phyloP scores from a whole-genome alignment of 164 flowering plant species.

The Nymphaea colorata region DNA sequence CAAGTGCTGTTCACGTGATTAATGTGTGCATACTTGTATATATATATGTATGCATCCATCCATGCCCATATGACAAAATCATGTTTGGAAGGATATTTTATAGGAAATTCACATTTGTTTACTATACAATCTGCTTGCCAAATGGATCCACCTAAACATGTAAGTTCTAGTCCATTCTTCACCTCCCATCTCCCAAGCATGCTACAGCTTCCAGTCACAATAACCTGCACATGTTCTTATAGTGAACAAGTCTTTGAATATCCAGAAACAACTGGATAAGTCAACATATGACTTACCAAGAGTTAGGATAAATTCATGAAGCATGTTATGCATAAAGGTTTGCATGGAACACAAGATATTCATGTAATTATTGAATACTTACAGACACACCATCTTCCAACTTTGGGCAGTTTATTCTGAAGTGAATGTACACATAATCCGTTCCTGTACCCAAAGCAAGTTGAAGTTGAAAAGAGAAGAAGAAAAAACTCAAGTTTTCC shows the following conservation, averaged over 20 bases:
- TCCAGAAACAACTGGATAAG: too few relatives aligned
- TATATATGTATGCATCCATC: too few relatives aligned
- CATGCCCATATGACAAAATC: too few relatives aligned
- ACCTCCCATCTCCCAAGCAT: slow-evolving; percentile 76
- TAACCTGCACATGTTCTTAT: slow-evolving; percentile 25
- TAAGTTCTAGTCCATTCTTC: slow-evolving; percentile 59
- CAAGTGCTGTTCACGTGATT: too few relatives aligned
- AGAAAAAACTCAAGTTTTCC: not conserved
- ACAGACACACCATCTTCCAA: slow-evolving; percentile 55
- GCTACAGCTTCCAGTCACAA: slow-evolving; percentile 56
- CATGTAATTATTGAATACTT: slow-evolving; percentile 8
- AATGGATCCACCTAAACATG: slow-evolving; percentile 57
- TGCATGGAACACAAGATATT: too few relatives aligned
- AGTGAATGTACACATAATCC: slow-evolving; percentile 62
- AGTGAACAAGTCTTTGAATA: too few relatives aligned
- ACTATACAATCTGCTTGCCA: slow-evolving; percentile 70
- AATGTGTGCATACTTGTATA: too few relatives aligned
- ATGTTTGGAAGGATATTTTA: slow-evolving; percentile 69
- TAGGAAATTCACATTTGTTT: slow-evolving; percentile 49
- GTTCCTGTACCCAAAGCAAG: slow-evolving; percentile 7
- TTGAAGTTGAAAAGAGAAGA: not conserved
- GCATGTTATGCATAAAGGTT: too few relatives aligned
- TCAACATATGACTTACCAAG: too few relatives aligned
- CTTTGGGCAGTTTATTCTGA: slow-evolving; percentile 79
- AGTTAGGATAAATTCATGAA: too few relatives aligned